phyloP scores from a whole-genome alignment of 2,329 filamentous ascomycete species.

The Chaetomiaceae sp. region DNA sequence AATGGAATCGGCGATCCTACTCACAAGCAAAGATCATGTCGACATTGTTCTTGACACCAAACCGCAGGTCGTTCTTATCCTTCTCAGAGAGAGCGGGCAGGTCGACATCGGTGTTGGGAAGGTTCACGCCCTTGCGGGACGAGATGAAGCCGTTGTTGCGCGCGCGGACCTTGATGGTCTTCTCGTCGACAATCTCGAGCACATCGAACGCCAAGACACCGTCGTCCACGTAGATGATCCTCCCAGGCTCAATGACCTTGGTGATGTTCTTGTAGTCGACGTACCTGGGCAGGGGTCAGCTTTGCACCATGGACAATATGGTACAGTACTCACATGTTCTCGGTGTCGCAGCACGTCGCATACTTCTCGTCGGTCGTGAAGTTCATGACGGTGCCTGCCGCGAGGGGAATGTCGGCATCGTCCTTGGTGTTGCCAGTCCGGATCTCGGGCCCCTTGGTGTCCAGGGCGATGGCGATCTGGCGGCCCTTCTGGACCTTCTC shows the following conservation, averaged over 20 bases:
- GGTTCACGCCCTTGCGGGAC: constrained; percentile 98
- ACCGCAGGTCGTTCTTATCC: constrained; percentile 88
- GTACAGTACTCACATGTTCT: constrained; percentile 74
- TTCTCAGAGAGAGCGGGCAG: constrained; percentile 96
- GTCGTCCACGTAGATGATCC: constrained; percentile 96
- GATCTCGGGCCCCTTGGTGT: constrained; percentile 62
- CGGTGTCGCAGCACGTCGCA: constrained; percentile 73
- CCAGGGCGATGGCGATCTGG: constrained; percentile 90
- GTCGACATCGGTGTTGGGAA: constrained; percentile 97
- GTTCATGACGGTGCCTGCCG: constrained; percentile 79
- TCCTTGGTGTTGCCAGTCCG: constrained; percentile 66
- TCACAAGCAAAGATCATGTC: constrained; percentile 93
- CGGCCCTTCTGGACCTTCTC: constrained; percentile 74
- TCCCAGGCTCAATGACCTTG: constrained; percentile 88
- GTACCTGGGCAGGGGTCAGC: constrained; percentile 54
- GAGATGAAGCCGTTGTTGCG: constrained; percentile 99
- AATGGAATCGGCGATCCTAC: background rate
- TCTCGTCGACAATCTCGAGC: constrained; percentile 76
- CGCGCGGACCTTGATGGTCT: constrained; percentile 81
- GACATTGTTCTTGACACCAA: constrained; percentile 97
- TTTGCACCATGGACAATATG: background rate
- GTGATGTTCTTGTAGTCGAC: constrained; percentile 99
- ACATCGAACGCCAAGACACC: constrained; percentile 97
- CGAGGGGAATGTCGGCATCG: constrained; percentile 75
- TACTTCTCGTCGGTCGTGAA: constrained; percentile 96